These are phyloP conservation scores for Diplodia intermedia DNA, from an alignment of 2,329 filamentous ascomycete species.

Conservation along the genomic window DNA sequence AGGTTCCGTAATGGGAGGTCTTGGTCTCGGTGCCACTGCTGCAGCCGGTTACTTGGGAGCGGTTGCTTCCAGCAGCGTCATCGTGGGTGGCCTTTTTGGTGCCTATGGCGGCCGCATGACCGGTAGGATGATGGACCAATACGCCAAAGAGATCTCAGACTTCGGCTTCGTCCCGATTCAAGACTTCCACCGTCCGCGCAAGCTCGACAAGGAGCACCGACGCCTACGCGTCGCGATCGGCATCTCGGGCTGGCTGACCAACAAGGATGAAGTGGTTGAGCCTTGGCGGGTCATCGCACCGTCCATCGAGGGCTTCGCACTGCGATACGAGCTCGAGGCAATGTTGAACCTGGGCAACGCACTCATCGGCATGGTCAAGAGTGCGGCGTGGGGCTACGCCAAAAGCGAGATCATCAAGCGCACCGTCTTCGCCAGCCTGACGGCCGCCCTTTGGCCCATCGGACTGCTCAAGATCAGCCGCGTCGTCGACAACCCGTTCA, in stretches of 20 bases:
- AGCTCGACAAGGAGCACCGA: conserved; percentile 56
- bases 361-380: conserved; percentile 78
- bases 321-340: conserved; percentile 83
- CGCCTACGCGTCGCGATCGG: conserved; percentile 79
- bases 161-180: conserved; percentile 72
- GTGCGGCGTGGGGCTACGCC: conserved; percentile 79
- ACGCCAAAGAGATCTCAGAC: conserved; percentile 86
- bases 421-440: conserved; percentile 56
- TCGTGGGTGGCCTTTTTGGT: conserved; percentile 86
- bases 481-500: conserved; percentile 82
- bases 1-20: conserved; percentile 77
- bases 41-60: conserved; percentile 81
- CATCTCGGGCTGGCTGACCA: conserved; percentile 80
- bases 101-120: conserved; percentile 88
- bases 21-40: conserved; percentile 75
- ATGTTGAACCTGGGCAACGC: conserved; percentile 79
- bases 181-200: conserved; percentile 43
- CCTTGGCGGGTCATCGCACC: conserved; percentile 79
- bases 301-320: conserved; percentile 76
- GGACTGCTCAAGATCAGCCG: conserved; percentile 56
- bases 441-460: conserved; percentile 59
- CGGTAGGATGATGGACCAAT: conserved; percentile 84
- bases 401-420: conserved; percentile 76
- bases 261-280: conserved; percentile 71
- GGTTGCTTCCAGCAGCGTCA: conserved; percentile 77